Base-by-base conservation (phyloP, 768 basidiomycete genomes). In the Mycena vitilis region DNA sequence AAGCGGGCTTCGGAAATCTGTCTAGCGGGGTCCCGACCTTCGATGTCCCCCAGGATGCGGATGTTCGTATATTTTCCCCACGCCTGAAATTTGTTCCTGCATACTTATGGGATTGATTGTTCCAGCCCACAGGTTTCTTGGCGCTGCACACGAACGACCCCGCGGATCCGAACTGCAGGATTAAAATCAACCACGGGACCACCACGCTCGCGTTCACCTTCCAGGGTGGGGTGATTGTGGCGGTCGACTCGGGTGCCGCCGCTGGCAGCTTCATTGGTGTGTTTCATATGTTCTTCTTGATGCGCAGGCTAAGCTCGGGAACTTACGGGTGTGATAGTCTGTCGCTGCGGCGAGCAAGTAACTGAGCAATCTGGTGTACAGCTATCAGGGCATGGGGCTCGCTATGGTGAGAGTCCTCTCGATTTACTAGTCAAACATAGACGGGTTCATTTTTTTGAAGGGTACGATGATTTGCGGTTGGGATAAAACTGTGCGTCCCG, bases 381-480 rank as follows among this genome's bases (percentile, higher is more conserved):
- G 91, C 67, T 99, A 99, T 85, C 99, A 99, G 80, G 97, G 97
- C 25, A 99, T 97, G 97, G 98, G 98, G 5, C 81, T 99, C 67
- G 96, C 95, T 78, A 99, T 99, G 97, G 95, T 95, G 61, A 30
- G 90, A n/a, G n/a, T n/a, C n/a, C n/a, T n/a, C n/a, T n/a, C n/a
- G n/a, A n/a, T n/a, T n/a, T n/a, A n/a, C n/a, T n/a, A n/a, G n/a
- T n/a, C n/a, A n/a, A n/a, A n/a, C n/a, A n/a, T n/a, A n/a, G n/a
- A n/a, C n/a, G n/a, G n/a, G n/a, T n/a, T n/a, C n/a, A n/a, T n/a
- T n/a, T n/a, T n/a, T n/a, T n/a, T n/a, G 5, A 10, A 96, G 95
- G 97, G 97, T 54, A 99, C 97, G 0, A 99, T 99, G 97, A 96
- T 99, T 65, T 98, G 96, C 75, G 98, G 98, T 30, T 99, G 96